Percentiles rank a stretch among this genome's conserved stretches.
Conservation (phyloP, 768 basidiomycete species). For the Mycena latifolia region DNA sequence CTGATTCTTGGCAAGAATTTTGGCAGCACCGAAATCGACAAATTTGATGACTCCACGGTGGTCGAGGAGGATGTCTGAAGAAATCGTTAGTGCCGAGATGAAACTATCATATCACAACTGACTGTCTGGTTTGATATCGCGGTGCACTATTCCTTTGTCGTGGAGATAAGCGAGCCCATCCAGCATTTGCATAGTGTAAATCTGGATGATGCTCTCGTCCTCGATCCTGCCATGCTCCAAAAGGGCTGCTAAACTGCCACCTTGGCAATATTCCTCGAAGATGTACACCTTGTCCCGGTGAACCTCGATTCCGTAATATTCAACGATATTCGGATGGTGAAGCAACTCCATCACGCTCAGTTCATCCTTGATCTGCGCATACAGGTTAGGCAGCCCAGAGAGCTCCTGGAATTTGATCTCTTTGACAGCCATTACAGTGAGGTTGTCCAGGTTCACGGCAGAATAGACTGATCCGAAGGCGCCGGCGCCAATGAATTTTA, state of each 20-base stretch:
- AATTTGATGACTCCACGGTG: slow-evolving; percentile 94
- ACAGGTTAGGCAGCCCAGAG: slow-evolving; percentile 87
- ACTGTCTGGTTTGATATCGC: slow-evolving; percentile 99
- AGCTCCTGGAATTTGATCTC: slow-evolving; percentile 98
- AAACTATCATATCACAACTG: slow-evolving; percentile 49
- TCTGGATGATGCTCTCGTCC: slow-evolving; percentile 94
- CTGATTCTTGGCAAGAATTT: slow-evolving; percentile 92
- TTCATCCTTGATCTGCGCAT: slow-evolving; percentile 95
- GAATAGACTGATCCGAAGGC: slow-evolving; percentile 99
- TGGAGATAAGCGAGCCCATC: slow-evolving; percentile 96
- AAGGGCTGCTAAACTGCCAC: slow-evolving; percentile 90
- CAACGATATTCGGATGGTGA: slow-evolving; percentile 97
- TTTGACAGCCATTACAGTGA: slow-evolving; percentile 98
- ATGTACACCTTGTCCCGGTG: slow-evolving; percentile 99
- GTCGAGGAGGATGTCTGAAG: slow-evolving; percentile 92
- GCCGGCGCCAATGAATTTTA: slow-evolving; percentile 97
- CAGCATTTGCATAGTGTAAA: slow-evolving; percentile 97
- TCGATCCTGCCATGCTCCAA: slow-evolving; percentile 96
- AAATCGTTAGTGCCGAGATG: slow-evolving; percentile 26
- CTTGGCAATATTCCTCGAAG: slow-evolving; percentile 98
- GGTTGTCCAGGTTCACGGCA: slow-evolving; percentile 95
- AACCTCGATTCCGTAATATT: slow-evolving; percentile 99
- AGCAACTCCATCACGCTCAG: slow-evolving; percentile 98
- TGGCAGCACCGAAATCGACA: slow-evolving; percentile 98
- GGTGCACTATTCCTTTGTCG: slow-evolving; percentile 91